phyloP scores from a whole-genome alignment of 2,329 filamentous ascomycete species.

The Aureobasidium pullulans region DNA sequence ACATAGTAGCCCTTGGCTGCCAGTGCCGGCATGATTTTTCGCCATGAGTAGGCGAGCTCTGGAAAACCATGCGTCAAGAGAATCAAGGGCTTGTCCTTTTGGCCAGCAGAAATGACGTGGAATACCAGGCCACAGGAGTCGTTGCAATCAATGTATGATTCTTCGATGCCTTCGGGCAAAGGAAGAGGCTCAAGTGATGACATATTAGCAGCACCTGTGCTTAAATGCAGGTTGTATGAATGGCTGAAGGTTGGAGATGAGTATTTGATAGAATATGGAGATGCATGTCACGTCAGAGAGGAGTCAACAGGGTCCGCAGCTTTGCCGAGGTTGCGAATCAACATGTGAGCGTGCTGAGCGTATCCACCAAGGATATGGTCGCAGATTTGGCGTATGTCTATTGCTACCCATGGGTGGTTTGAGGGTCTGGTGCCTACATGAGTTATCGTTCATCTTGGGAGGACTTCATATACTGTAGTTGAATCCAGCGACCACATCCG shows the following conservation, averaged over 20 bases:
- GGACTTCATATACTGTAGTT: too few relatives aligned
- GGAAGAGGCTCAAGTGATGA: conserved; percentile 34
- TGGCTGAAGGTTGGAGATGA: not conserved
- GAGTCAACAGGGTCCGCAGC: not conserved
- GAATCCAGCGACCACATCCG: not conserved
- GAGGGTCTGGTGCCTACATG: not conserved
- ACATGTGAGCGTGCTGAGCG: too few relatives aligned
- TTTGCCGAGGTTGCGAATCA: not conserved
- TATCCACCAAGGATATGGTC: not conserved
- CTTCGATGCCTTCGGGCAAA: conserved; percentile 49
- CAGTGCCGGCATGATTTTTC: conserved; percentile 53
- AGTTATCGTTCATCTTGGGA: not conserved
- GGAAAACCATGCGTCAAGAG: conserved; percentile 61
- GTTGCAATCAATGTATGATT: conserved; percentile 50
- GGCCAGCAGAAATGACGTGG: conserved; percentile 52
- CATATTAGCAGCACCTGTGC: not conserved
- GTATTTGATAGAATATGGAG: not conserved
- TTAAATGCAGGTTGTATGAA: too few relatives aligned
- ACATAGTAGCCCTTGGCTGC: conserved; percentile 56
- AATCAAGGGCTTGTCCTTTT: conserved; percentile 45
- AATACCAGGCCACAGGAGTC: conserved; percentile 49
- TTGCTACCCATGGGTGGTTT: not conserved
- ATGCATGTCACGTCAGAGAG: not conserved
- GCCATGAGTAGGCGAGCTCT: conserved; percentile 63
- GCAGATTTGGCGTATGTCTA: not conserved